Percentiles rank a stretch among this genome's conserved stretches.
phyloP scores from a whole-genome alignment of 1,284 basidiomycete genomes.

The Ceratobasidium sp. region DNA sequence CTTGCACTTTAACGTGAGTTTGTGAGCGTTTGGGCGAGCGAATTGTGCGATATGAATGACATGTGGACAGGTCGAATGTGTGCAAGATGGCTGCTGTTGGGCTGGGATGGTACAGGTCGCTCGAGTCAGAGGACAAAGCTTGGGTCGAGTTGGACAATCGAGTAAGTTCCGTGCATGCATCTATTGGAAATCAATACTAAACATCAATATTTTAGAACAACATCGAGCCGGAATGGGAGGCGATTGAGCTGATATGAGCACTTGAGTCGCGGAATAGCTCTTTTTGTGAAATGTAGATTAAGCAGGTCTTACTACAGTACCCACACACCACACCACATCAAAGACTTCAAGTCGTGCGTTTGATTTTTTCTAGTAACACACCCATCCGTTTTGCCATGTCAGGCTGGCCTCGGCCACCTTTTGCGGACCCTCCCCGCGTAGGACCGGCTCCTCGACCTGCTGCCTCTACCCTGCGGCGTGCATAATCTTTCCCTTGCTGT shows the following conservation, averaged over 20 bases:
- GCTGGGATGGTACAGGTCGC: slow-evolving; percentile 71
- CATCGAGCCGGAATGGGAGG: slow-evolving; percentile 65
- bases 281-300: neutral
- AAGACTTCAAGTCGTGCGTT: slow-evolving; percentile 16
- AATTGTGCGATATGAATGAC: neutral
- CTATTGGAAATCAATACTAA: slow-evolving; percentile 47
- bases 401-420: slow-evolving; percentile 65
- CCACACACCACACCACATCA: neutral
- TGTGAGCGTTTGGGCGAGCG: neutral
- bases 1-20: slow-evolving; percentile 69
- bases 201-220: slow-evolving; percentile 52
- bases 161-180: slow-evolving; percentile 59
- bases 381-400: slow-evolving; percentile 83
- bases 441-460: neutral
- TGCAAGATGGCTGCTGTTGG: slow-evolving; percentile 69
- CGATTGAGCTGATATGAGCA: slow-evolving; percentile 59
- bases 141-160: slow-evolving; percentile 59
- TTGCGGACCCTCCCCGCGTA: neutral
- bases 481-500: slow-evolving; percentile 44
- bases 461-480: slow-evolving; percentile 30
- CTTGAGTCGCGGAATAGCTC: neutral
- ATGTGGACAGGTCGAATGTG: slow-evolving; percentile 63
- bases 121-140: slow-evolving; percentile 61
- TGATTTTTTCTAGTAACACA: slow-evolving; percentile 64
- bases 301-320: neutral